Evolutionary conservation across 768 basidiomycete genomes (phyloP).

Genomic region (Lentinula aciculospora): DNA sequence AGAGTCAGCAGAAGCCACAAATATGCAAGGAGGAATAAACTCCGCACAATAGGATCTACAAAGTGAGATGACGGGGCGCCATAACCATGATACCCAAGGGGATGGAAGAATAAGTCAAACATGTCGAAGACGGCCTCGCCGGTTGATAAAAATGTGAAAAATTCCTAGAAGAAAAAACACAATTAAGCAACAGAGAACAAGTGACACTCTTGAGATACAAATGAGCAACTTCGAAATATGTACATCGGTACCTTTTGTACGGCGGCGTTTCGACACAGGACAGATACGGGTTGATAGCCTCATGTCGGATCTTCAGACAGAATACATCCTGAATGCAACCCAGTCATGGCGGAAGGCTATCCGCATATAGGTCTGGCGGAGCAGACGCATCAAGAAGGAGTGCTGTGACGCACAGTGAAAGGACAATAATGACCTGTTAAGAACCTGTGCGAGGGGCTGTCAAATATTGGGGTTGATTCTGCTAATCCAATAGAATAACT

Average conservation of each 20-base stretch:
- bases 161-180: no score
- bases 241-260: neutral
- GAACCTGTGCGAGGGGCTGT: neutral
- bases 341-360: neutral
- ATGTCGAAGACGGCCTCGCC: no score
- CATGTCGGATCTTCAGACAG: neutral
- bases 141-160: no score
- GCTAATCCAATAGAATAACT: neutral
- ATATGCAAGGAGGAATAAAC: no score
- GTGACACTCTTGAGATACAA: no score
- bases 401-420: neutral
- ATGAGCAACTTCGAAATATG: neutral
- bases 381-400: neutral
- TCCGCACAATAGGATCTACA: no score
- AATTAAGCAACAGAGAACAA: no score
- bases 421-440: neutral
- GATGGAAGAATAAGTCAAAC: no score
- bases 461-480: neutral
- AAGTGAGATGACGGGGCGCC: no score
- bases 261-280: neutral
- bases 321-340: neutral
- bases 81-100: no score
- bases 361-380: neutral
- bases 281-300: constrained; percentile 2
- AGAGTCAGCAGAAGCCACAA: no score